Evolutionary conservation across 2,329 filamentous ascomycete species (phyloP).

Genomic region (Calycina herbarum): DNA sequence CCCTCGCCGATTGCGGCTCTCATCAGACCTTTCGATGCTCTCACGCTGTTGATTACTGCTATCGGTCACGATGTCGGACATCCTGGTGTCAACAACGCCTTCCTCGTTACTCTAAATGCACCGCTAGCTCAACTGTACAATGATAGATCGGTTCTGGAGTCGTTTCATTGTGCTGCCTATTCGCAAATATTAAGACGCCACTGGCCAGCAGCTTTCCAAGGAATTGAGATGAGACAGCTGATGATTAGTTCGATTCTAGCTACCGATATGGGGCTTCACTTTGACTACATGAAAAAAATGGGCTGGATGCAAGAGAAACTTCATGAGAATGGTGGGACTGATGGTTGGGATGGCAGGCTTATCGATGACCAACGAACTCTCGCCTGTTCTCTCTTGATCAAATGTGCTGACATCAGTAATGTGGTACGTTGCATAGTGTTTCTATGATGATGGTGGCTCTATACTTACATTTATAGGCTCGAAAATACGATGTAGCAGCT

Average conservation of each 20-base stretch:
- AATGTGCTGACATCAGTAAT: constrained; percentile 98
- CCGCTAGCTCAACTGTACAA: constrained; percentile 95
- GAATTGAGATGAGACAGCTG: constrained; percentile 76
- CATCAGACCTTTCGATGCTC: constrained; percentile 81
- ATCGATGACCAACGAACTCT: constrained; percentile 76
- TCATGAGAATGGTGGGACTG: constrained; percentile 62
- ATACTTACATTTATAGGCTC: constrained; percentile 58
- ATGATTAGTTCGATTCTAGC: constrained; percentile 98
- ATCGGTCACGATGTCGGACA: constrained; percentile 98
- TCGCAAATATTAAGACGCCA: constrained; percentile 92
- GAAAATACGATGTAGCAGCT: constrained; percentile 77
- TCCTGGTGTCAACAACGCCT: constrained; percentile 97
- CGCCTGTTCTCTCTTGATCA: constrained; percentile 89
- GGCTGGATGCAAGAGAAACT: constrained; percentile 79
- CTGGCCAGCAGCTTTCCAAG: constrained; percentile 82
- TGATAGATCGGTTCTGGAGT: constrained; percentile 93
- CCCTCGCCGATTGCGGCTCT: constrained; percentile 68
- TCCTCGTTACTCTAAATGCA: constrained; percentile 86
- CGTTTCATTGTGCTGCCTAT: constrained; percentile 95
- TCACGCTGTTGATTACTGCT: constrained; percentile 90
- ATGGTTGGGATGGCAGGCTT: constrained; percentile 76
- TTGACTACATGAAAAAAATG: constrained; percentile 92
- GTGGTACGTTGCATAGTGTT: constrained; percentile 63
- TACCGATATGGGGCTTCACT: constrained; percentile 96
- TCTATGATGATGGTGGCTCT: background rate